These are phyloP conservation scores for Mucor lusitanicus DNA, from an alignment of 371 early-diverging fungal species.

Conservation along the genomic window DNA sequence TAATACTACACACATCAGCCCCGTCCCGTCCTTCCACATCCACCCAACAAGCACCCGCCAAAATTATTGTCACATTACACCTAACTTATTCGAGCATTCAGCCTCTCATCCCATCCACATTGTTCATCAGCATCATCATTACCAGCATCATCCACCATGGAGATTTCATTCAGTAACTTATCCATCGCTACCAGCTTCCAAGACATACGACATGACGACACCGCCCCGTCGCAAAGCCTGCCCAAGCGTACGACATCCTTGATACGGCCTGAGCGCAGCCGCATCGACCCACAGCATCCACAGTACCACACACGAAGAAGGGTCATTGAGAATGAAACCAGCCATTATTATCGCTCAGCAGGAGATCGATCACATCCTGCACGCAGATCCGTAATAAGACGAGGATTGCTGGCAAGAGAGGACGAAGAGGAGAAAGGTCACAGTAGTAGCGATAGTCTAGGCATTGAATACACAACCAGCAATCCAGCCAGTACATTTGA, in stretches of 20 bases:
- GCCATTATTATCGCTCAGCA: conserved; percentile 4
- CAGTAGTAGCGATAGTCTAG: background rate
- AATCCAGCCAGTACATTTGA: conserved; percentile 12
- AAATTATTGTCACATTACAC: background rate
- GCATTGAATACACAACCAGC: background rate
- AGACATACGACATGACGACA: background rate
- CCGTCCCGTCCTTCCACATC: background rate
- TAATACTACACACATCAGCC: background rate
- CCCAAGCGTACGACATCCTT: conserved; percentile 61
- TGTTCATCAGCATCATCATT: background rate
- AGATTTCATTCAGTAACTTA: conserved; percentile 15
- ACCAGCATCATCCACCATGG: background rate
- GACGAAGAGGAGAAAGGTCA: conserved; percentile 10
- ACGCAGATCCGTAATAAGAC: conserved; percentile 20
- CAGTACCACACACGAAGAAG: conserved; percentile 54
- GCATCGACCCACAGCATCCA: conserved; percentile 55
- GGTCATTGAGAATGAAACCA: conserved; percentile 8
- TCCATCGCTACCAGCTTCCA: conserved; percentile 5
- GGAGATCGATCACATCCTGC: conserved; percentile 11
- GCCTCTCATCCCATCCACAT: background rate
- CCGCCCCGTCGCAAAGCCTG: background rate
- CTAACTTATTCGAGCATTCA: background rate
- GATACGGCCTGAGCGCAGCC: conserved; percentile 69
- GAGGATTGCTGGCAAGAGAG: conserved; percentile 23
- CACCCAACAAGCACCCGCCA: background rate